A percentile compares a stretch with the other conserved stretches of the same genome.
Evolutionary conservation across 2,329 filamentous ascomycete genomes (phyloP).

Genomic region (Aspergillus sp.): DNA sequence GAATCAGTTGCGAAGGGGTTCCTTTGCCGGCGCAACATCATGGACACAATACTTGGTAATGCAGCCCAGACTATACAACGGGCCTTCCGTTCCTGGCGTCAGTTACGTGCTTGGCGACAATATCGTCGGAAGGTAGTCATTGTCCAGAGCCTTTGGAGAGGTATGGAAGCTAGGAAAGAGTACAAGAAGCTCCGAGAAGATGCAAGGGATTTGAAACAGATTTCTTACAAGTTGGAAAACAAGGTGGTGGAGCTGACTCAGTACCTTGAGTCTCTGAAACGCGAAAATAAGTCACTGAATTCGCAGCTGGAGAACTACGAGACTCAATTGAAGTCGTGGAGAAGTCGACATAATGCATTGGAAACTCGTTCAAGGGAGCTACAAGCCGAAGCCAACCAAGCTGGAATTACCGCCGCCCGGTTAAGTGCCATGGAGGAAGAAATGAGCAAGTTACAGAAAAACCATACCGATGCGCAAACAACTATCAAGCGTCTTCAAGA

Average conservation of each 20-base stretch:
- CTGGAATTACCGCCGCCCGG: conserved; percentile 87
- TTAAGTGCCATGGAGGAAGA: conserved; percentile 90
- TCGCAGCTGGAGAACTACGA: conserved; percentile 95
- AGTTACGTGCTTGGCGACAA: conserved; percentile 75
- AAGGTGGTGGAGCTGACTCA: conserved; percentile 99
- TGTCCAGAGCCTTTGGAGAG: conserved; percentile 90
- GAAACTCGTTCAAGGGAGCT: conserved; percentile 89
- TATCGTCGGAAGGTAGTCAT: conserved; percentile 87
- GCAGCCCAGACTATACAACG: conserved; percentile 87
- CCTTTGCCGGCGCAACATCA: conserved; percentile 81
- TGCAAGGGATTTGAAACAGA: conserved; percentile 96
- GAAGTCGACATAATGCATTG: conserved; percentile 82
- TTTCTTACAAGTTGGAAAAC: conserved; percentile 98
- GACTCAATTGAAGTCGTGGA: conserved; percentile 92
- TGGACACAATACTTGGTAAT: conserved; percentile 90
- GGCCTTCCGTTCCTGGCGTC: conserved; percentile 75
- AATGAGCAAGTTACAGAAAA: conserved; percentile 84
- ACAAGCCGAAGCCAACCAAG: conserved; percentile 94
- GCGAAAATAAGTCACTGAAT: conserved; percentile 85
- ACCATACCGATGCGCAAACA: conserved; percentile 81
- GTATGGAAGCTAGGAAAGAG: conserved; percentile 69
- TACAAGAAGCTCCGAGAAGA: conserved; percentile 94
- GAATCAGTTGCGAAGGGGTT: conserved; percentile 90
- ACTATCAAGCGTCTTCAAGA: conserved; percentile 94
- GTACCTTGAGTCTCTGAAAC: conserved; percentile 83